Evolutionary conservation across 2,329 filamentous ascomycete species (phyloP), one percentile per base, ranked within the genome.

Genomic region (Nectriaceae sp.): DNA sequence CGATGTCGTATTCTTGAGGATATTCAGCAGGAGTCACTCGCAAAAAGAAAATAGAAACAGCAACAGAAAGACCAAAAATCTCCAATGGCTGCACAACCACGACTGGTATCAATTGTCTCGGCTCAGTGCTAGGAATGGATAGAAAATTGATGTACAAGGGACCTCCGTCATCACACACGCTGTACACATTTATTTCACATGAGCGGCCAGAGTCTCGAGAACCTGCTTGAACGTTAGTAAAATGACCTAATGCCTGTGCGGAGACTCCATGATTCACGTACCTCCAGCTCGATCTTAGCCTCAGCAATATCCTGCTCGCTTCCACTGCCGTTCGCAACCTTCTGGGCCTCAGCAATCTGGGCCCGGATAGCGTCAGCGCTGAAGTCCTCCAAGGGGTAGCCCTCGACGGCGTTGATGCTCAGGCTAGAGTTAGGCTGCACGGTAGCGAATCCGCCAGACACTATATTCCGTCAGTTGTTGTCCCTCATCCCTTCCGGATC

Each of bases 251-350:
- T 52, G 37, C 33, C 33, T 31, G 6, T 16, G 41, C 22, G 37
- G 40, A 8, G 15, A 5, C 18, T 51, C 10, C 49, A 42, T 18
- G n/a, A 22, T 26, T 19, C 38, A 63, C 67, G 20, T 53, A 96
- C 93, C 90, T 99, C 94, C 63, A 99, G 78, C 83, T 97, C 93
- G 72, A 99, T 93, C 85, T 97, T 97, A 62, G 94, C 94, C 85
- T 99, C 94, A 59, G 93, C 93, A 75, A 97, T 89, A 69, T 97
- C 94, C 77, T 91, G 87, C 84, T 97, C 94, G 74, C 90, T 97
- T 68, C 93, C 94, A 69, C 80, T 85, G 68, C 94, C 94, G 72
- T 77, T 85, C 65, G 87, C 91, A 69, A 97, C 87, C 86, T 97
- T 97, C 78, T 96, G 90, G 60, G 92, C 91, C 80, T 99, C 94